A percentile compares a stretch with the other conserved stretches of the same genome.
Evolutionary conservation across 73 alveolate species (phyloP).

Genomic region (Tetrahymena malaccensis): DNA sequence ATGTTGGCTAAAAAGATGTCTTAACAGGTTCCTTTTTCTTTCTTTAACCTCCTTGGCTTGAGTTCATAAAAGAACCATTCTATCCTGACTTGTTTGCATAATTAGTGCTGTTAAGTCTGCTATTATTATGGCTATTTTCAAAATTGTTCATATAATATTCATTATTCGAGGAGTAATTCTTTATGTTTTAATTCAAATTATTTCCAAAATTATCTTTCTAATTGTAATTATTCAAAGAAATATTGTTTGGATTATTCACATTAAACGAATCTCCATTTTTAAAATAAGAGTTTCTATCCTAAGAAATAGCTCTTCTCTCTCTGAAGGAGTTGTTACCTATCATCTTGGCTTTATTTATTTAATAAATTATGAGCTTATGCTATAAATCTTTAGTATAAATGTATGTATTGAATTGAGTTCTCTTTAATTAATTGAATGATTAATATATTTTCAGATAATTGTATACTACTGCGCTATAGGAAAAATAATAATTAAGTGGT

Average conservation of each 20-base stretch:
- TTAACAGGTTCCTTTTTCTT: neutral
- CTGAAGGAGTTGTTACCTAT: neutral
- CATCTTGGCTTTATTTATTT: neutral
- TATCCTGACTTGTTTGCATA: neutral
- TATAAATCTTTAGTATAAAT: neutral
- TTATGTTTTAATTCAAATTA: neutral
- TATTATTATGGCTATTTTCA: neutral
- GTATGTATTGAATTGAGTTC: neutral
- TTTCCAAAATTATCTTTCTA: neutral
- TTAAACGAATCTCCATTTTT: neutral
- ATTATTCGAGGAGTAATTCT: neutral
- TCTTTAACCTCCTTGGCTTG: neutral
- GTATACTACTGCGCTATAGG: neutral
- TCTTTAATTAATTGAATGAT: neutral
- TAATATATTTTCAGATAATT: neutral
- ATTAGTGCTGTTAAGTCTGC: neutral
- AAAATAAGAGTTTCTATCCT: neutral
- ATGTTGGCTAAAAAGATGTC: neutral
- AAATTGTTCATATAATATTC: neutral
- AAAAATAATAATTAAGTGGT: neutral
- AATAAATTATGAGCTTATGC: neutral
- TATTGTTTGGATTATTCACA: neutral
- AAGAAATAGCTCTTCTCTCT: neutral
- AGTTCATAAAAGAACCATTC: neutral
- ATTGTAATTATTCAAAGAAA: neutral